Base-by-base conservation (phyloP, 2,329 filamentous ascomycete genomes). In the Pseudocercospora ulei region DNA sequence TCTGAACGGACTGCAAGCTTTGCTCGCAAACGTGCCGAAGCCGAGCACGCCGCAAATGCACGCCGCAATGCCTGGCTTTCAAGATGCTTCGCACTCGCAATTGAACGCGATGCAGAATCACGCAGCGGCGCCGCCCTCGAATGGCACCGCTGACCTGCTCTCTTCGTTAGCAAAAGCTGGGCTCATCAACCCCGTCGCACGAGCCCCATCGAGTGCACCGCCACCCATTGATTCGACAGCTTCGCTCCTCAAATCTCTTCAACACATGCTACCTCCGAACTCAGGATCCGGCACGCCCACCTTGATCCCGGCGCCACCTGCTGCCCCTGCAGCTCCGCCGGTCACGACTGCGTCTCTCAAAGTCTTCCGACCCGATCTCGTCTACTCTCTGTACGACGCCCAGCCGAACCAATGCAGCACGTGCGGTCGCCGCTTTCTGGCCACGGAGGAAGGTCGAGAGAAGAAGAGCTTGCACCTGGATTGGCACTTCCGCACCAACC, bases 401-500 rank as follows among this genome's bases (percentile, higher is more conserved):
- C 75, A 85, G 24, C 83, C 88, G 0, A 82, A 86, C 43, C 82
- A 87, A 40, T 98, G 90, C 60, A 83, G 80, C 7, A 88, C 88
- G 43, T 98, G 90, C 58, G 90, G 88, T 14, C 76, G 87, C 43
- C 79, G 90, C 2, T 98, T 98, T 61, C 73, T 73, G 38, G 74
- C 75, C 3, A 82, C 83, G 33, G 75, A 78, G 7, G 77, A 82
- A 48, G 88, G 88, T 7, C 82, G 77, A 54, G 78, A 80, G 57
- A 82, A 82, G 67, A 96, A 96, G 66, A 83, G 80, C 14, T 77
- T 80, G 2, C 90, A 98, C 59, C 79, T 98, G 69, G 90, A 98
- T 63, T 98, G 90, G 90, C 90, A 98, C 62, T 98, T 98, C 65
- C 79, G 81, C 40, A 87, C 88, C 14, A 88, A 95, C 56, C 82